Evolutionary conservation across 345 rosid genomes (phyloP).

Genomic region (Eucalyptus lansdowneana): DNA sequence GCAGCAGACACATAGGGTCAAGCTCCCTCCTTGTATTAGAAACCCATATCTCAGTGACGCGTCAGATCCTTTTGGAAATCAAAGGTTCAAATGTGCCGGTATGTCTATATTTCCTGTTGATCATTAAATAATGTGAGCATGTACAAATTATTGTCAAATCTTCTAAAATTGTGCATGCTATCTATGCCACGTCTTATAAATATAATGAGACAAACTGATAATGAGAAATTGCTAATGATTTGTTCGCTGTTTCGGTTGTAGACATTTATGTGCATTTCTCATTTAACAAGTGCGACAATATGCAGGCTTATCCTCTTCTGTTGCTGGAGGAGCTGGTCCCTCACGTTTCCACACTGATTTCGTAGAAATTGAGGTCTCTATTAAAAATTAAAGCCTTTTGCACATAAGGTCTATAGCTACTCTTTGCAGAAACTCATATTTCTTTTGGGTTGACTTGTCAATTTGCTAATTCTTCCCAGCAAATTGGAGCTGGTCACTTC

Average conservation of each 20-base stretch:
- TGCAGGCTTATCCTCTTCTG: slow-evolving; percentile 52
- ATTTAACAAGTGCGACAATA: background rate
- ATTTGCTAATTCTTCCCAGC: slow-evolving; percentile 25
- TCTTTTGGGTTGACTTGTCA: background rate
- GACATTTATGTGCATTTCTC: background rate
- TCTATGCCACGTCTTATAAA: background rate
- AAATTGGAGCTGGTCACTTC: slow-evolving; percentile 83
- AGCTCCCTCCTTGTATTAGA: slow-evolving; percentile 90
- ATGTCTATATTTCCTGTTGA: background rate
- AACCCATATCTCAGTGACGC: slow-evolving; percentile 58
- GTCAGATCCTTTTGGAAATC: slow-evolving; percentile 62
- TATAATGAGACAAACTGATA: background rate
- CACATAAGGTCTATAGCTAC: background rate
- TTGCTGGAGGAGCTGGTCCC: slow-evolving; percentile 60
- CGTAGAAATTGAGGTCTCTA: slow-evolving; percentile 73
- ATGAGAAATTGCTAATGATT: background rate
- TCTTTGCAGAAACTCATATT: background rate
- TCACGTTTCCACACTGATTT: slow-evolving; percentile 82
- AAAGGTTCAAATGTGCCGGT: slow-evolving; percentile 86
- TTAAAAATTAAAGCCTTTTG: background rate
- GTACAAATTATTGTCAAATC: background rate
- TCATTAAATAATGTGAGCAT: background rate
- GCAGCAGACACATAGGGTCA: slow-evolving; percentile 37
- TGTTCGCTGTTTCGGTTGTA: background rate
- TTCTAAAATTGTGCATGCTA: background rate